These are phyloP conservation scores for Choanephora cucurbitarum DNA, from an alignment of 371 early-diverging fungal species.

Conservation along the genomic window DNA sequence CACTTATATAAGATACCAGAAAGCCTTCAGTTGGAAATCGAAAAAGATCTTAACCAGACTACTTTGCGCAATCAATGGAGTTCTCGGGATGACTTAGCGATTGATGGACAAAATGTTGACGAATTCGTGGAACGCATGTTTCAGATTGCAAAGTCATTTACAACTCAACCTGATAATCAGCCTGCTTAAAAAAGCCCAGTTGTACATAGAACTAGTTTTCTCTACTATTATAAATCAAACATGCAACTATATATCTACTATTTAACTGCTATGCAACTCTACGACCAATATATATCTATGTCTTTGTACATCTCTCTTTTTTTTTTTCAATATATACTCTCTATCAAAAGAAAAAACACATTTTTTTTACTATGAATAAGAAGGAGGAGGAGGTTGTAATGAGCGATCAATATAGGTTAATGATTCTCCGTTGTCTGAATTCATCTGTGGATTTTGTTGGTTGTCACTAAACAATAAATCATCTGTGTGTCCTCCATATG, in stretches of 20 bases:
- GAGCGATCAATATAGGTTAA: constrained; percentile 12
- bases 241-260: no score
- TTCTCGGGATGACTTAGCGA: neutral
- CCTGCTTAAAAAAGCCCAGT: neutral
- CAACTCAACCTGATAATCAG: neutral
- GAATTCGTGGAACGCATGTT: neutral
- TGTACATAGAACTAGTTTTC: no score
- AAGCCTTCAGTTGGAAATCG: constrained; percentile 36
- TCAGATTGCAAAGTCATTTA: constrained; percentile 1
- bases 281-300: neutral
- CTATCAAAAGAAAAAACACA: neutral
- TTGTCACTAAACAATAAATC: constrained; percentile 43
- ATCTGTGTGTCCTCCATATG: constrained; percentile 50
- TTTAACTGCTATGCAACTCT: no score
- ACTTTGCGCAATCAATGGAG: constrained; percentile 15
- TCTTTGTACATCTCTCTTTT: neutral
- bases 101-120: neutral
- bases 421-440: neutral
- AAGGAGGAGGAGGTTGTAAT: constrained; percentile 14
- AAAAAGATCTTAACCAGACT: constrained; percentile 33
- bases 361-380: constrained; percentile 9
- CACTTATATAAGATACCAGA: constrained; percentile 34
- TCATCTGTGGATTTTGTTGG: neutral
- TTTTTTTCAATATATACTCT: neutral
- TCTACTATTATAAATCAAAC: no score